Evolutionary conservation across 164 flowering plant genomes (phyloP), one percentile per base, ranked within the genome.

Genomic region (Akebia trifoliata): DNA sequence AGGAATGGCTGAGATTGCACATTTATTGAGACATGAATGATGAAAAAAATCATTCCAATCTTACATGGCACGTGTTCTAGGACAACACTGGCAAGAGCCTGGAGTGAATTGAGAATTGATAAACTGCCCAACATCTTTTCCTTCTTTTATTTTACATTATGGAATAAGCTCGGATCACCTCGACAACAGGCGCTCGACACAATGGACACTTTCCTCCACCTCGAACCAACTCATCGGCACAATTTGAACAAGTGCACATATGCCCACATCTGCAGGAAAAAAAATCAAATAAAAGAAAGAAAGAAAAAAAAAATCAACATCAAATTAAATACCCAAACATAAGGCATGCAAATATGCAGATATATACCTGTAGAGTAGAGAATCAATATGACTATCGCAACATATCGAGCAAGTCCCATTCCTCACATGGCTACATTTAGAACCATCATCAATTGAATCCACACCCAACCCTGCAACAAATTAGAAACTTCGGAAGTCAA

Each of bases 331-430:
- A n/a, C n/a, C n/a, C n/a, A n/a, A n/a, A n/a, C n/a, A n/a, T n/a
- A n/a, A n/a, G n/a, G n/a, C n/a, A n/a, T n/a, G n/a, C n/a, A n/a
- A n/a, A n/a, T n/a, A n/a, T n/a, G n/a, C 20, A 2, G 47, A 25
- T 28, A 58, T 55, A 1, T 38, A 84, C 96, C 99, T 94, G 82
- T 94, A 94, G 76, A 94, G 52, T 32, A 94, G 66, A 64, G 97
- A 78, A 76, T 94, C 93, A 51, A 94, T 90, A 44, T 69, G 77
- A 71, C 57, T 65, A 20, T 86, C 81, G 55, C 79, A 72, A 70
- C 99, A 94, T 8, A 86, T 75, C 69, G 95, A 94, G 71, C 99
- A 94, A 49, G 84, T 69, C 50, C 99, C 97, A 67, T 78, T 87
- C 65, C 87, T 78, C 61, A 94, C 95, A 66, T 67, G 64, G 56